Conservation (phyloP, 108 stramenopile genomes). For the Bacterosira constricta region DNA sequence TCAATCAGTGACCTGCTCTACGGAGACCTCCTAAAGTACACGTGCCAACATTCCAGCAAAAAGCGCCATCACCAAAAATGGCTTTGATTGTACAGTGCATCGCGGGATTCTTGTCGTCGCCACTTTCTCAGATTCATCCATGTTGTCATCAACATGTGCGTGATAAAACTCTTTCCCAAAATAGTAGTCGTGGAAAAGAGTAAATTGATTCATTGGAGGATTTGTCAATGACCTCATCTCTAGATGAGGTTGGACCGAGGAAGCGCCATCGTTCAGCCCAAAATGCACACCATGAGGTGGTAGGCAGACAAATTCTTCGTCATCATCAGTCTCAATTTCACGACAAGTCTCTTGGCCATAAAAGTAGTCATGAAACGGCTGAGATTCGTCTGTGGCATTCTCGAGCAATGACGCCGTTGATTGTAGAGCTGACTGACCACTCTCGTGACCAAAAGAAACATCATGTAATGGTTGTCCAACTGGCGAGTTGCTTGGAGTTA, state of each 20-base stretch:
- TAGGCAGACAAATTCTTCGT: slow-evolving; percentile 1
- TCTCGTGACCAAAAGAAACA: slow-evolving; percentile 1
- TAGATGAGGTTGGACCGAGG: background rate
- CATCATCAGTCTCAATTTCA: background rate
- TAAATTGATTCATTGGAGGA: background rate
- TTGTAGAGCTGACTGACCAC: background rate
- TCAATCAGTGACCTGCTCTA: too few relatives aligned
- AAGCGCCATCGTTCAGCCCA: slow-evolving; percentile 2
- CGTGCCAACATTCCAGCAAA: background rate
- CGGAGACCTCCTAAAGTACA: too few relatives aligned
- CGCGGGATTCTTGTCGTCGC: background rate
- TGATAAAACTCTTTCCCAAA: slow-evolving; percentile 4
- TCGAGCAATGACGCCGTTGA: background rate
- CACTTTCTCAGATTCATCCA: background rate
- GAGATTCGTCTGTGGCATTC: background rate
- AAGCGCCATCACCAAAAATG: background rate
- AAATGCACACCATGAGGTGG: background rate
- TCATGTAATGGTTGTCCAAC: slow-evolving; percentile 1
- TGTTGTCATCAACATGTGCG: background rate
- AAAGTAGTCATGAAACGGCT: background rate
- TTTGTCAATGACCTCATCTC: background rate
- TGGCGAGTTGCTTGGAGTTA: background rate
- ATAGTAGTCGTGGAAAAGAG: background rate
- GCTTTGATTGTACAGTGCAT: slow-evolving; percentile 3
- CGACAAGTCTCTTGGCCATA: slow-evolving; percentile 4